A percentile compares a stretch with the other conserved stretches of the same genome.
phyloP scores from a whole-genome alignment of 2,329 filamentous ascomycete genomes.

The Teratosphaeria pseudoeucalypti region DNA sequence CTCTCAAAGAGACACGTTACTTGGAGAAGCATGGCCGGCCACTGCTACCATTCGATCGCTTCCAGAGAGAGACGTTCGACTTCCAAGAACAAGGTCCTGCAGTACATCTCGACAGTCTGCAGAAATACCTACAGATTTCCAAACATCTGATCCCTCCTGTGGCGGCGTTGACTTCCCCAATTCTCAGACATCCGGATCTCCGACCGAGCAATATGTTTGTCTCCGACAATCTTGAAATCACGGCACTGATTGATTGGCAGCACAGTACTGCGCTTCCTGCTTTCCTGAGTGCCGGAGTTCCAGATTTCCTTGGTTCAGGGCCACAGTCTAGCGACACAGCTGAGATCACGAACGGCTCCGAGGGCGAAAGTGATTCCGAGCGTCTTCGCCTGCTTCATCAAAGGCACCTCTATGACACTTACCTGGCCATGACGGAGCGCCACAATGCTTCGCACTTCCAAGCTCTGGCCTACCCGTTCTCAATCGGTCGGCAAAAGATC shows the following conservation, averaged over 20 bases:
- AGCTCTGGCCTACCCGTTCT: constrained; percentile 11
- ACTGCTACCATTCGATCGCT: constrained; percentile 23
- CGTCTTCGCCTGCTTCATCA: background rate
- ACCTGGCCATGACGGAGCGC: constrained; percentile 7
- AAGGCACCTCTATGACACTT: constrained; percentile 5
- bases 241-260: constrained; percentile 34
- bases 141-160: constrained; percentile 16
- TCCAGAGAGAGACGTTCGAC: constrained; percentile 23
- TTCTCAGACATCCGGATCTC: constrained; percentile 16
- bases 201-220: constrained; percentile 26
- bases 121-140: constrained; percentile 21
- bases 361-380: background rate
- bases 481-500: constrained; percentile 12
- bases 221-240: constrained; percentile 17
- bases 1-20: constrained; percentile 25
- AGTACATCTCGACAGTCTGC: constrained; percentile 20
- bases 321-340: background rate
- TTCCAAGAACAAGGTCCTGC: constrained; percentile 21
- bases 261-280: constrained; percentile 25
- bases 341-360: background rate
- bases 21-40: constrained; percentile 20
- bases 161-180: constrained; percentile 7
- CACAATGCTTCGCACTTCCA: constrained; percentile 10
- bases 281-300: constrained; percentile 24
- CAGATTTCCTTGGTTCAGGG: constrained; percentile 29